These are phyloP conservation scores for Ustilago cynodontis DNA, from an alignment of 1,284 basidiomycete species.

Conservation along the genomic window DNA sequence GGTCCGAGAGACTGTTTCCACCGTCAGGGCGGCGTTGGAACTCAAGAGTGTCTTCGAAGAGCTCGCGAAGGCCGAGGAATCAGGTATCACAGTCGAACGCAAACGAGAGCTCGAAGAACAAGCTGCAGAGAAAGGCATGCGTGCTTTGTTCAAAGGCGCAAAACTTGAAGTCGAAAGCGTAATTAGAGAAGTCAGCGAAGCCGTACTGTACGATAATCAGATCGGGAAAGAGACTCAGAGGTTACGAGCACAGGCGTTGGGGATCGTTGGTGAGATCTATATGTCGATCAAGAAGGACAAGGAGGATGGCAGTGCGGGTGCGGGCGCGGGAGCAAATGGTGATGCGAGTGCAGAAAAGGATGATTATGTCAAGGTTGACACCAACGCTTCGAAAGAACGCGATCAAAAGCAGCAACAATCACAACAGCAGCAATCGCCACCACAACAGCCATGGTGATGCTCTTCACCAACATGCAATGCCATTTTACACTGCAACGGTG, in stretches of 20 bases:
- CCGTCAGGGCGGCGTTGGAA: slow-evolving; percentile 67
- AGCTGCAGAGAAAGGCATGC: slow-evolving; percentile 84
- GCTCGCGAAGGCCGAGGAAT: slow-evolving; percentile 78
- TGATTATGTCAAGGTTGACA: slow-evolving; percentile 57
- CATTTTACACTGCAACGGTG: background rate
- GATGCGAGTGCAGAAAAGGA: slow-evolving; percentile 13
- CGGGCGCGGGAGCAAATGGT: background rate
- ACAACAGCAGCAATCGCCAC: slow-evolving; percentile 6
- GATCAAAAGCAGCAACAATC: slow-evolving; percentile 19
- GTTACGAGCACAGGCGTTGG: slow-evolving; percentile 64
- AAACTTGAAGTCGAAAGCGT: slow-evolving; percentile 96
- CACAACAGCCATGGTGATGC: slow-evolving; percentile 28
- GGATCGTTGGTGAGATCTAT: slow-evolving; percentile 59
- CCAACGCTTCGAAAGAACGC: slow-evolving; percentile 47
- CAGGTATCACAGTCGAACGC: slow-evolving; percentile 88
- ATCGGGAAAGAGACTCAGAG: slow-evolving; percentile 66
- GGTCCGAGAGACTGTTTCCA: slow-evolving; percentile 65
- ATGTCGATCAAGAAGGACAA: slow-evolving; percentile 48
- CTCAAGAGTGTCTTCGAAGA: slow-evolving; percentile 95
- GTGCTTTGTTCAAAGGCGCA: slow-evolving; percentile 75
- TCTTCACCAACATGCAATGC: background rate
- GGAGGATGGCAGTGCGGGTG: slow-evolving; percentile 9
- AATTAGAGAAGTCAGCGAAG: slow-evolving; percentile 91
- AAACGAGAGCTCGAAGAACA: slow-evolving; percentile 92
- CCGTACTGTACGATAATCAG: slow-evolving; percentile 76